Evolutionary conservation across 1,284 basidiomycete genomes (phyloP), one percentile per base, ranked within the genome.

Genomic region (Pyrrhoderma noxium): DNA sequence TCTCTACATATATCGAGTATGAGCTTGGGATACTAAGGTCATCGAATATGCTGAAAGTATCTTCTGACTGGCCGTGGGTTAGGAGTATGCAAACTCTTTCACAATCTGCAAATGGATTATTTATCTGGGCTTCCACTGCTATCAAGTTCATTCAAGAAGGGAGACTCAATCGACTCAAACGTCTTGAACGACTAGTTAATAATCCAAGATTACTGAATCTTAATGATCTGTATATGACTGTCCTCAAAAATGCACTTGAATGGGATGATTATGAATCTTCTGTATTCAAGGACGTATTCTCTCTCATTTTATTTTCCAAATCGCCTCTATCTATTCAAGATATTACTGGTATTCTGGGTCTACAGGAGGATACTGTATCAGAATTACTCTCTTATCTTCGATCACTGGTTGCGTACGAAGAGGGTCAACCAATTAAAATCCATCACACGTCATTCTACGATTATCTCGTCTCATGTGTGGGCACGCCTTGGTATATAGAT

Each of bases 71-170:
- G 46, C 35, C n/a, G 25, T 39, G 36, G 45, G 27, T 11, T 22
- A 1, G 56, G 61, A 13, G 40, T 64, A 64, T 62, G 11, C 52
- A 59, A 5, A 35, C 23, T 35, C 54, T 64, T 23, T 58, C 58
- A 11, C 37, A 58, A 23, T 61, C 56, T 18, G 55, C 62, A 1
- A 48, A 54, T n/a, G 60, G 61, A 2, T 47, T 65, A 9, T 64
- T 64, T 44, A 65, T 64, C 21, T 65, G 63, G 45, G 60, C 63
- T 5, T 53, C 58, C n/a, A 64, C 64, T 1, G 62, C 65, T 21
- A 52, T 65, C 43, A 64, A 61, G 36, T 21, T 34, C 14, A 16
- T 46, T n/a, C n/a, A n/a, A 11, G 27, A 11, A 11, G 27, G 7
- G 7, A 31, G 11, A 11, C 5, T 31, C 7, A 5, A 31, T 31